Base-by-base conservation (phyloP, 2,329 filamentous ascomycete genomes). In the Apiospora rasikravindrae region DNA sequence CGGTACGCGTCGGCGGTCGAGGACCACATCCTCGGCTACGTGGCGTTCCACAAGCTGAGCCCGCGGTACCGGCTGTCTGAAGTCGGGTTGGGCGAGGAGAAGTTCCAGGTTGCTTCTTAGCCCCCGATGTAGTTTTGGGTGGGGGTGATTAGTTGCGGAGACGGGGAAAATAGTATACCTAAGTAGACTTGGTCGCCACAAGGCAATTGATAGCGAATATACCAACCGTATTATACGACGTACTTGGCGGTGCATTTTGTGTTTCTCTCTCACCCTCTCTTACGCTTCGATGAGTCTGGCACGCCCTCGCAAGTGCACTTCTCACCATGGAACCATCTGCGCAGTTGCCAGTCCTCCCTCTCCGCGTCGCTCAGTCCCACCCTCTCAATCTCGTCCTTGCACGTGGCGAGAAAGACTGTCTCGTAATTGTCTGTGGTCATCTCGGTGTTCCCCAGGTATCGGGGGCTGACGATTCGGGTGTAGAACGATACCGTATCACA, bases 1-100 rank as follows among this genome's bases (percentile, higher is more conserved):
- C 73, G 72, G 0, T 79, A 79, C 29, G 73, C 73, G 13, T 70
- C 69, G 2, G 73, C 74, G 6, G 76, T 77, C 74, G 73, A 77
- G 14, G 74, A 76, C 26, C 76, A 78, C 44, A 75, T 76, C 33
- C 74, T 79, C 73, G 79, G 79, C 0, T 79, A 76, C 37, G 73
- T 80, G 13, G 73, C 72, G 24, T 73, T 76, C 66, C 75, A 77
- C 40, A 74, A 70, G 51, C 40, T 72, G 1, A 70, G 61, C 66
- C 71, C 64, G 33, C 76, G 76, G 33, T 77, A 77, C 29, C 72
- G 51, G 24, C 70, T 77, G 64, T 42, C 45, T 11, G 74, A 77
- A 47, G 44, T 77, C 13, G 75, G 76, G 1, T 67, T 77, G 44
- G 57, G 57, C 57, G 57, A 64, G n/a, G 57, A 64, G 33, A 40